Evolutionary conservation across 2,329 filamentous ascomycete genomes (phyloP).

Genomic region (Ramularia endophylla): DNA sequence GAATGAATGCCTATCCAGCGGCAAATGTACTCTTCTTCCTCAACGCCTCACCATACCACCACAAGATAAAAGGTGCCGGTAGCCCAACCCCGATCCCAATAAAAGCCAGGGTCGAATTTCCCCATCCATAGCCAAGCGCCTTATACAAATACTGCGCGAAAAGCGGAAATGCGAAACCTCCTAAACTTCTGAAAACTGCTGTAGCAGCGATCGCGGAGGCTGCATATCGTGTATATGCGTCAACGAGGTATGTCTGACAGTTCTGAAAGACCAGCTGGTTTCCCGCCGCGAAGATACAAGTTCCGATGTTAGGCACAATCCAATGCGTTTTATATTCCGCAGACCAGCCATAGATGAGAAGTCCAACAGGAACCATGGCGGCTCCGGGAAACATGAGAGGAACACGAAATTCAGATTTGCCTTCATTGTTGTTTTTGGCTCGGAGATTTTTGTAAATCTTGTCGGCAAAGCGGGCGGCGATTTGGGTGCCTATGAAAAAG

Average conservation of each 20-base stretch:
- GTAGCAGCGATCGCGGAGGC: slow-evolving; percentile 50
- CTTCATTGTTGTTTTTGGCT: slow-evolving; percentile 33
- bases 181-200: slow-evolving; percentile 50
- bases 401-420: slow-evolving; percentile 39
- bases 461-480: slow-evolving; percentile 34
- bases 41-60: slow-evolving; percentile 37
- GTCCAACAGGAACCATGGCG: slow-evolving; percentile 48
- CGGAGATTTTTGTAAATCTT: slow-evolving; percentile 33
- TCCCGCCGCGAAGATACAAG: slow-evolving; percentile 49
- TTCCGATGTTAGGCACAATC: slow-evolving; percentile 57
- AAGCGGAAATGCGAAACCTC: slow-evolving; percentile 55
- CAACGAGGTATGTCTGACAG: slow-evolving; percentile 58
- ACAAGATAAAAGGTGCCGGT: slow-evolving; percentile 43
- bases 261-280: slow-evolving; percentile 54
- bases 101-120: slow-evolving; percentile 51
- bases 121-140: slow-evolving; percentile 45
- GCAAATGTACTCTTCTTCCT: slow-evolving; percentile 32
- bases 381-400: slow-evolving; percentile 52
- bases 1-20: slow-evolving; percentile 27
- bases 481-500: slow-evolving; percentile 50
- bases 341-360: slow-evolving; percentile 56
- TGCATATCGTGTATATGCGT: slow-evolving; percentile 45
- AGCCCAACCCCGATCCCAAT: slow-evolving; percentile 48
- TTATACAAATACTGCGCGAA: slow-evolving; percentile 51
- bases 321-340: slow-evolving; percentile 50